Percentiles rank a stretch among this genome's conserved stretches.
Conservation (phyloP, 208 protist genomes). For the Wallacemonas sp. region DNA sequence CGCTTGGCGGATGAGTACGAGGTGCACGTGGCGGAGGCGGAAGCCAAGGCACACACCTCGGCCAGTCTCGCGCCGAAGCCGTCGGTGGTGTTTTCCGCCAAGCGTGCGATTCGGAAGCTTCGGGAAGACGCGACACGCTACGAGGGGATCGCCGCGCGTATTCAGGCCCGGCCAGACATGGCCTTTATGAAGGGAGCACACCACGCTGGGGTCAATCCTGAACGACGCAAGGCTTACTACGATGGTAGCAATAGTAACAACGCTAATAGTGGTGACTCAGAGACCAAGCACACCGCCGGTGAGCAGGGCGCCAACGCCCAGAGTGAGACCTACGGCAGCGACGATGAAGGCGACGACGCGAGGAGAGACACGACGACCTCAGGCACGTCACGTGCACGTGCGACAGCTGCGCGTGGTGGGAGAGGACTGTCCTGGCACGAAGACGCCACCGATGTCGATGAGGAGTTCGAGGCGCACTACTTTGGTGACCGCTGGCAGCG, state of each 20-base stretch:
- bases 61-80: slow-evolving; percentile 43
- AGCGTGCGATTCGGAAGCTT: slow-evolving; percentile 68
- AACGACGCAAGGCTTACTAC: not conserved
- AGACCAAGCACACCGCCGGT: no score
- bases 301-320: no score
- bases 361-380: no score
- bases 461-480: slow-evolving; percentile 41
- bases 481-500: slow-evolving; percentile 55
- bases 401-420: slow-evolving; percentile 12
- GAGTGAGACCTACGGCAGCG: no score
- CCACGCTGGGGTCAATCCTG: not conserved
- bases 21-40: slow-evolving; percentile 36
- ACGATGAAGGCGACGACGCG: no score
- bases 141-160: slow-evolving; percentile 61
- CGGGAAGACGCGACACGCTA: slow-evolving; percentile 64
- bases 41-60: slow-evolving; percentile 26
- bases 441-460: slow-evolving; percentile 46
- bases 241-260: not conserved
- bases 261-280: not conserved
- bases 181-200: slow-evolving; percentile 57
- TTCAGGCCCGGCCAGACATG: slow-evolving; percentile 70
- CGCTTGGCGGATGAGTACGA: slow-evolving; percentile 69
- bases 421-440: slow-evolving; percentile 9
- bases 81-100: slow-evolving; percentile 57
- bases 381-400: not conserved